phyloP scores from a whole-genome alignment of 176 grass and related monocot genomes.

The Poa pratensis region DNA sequence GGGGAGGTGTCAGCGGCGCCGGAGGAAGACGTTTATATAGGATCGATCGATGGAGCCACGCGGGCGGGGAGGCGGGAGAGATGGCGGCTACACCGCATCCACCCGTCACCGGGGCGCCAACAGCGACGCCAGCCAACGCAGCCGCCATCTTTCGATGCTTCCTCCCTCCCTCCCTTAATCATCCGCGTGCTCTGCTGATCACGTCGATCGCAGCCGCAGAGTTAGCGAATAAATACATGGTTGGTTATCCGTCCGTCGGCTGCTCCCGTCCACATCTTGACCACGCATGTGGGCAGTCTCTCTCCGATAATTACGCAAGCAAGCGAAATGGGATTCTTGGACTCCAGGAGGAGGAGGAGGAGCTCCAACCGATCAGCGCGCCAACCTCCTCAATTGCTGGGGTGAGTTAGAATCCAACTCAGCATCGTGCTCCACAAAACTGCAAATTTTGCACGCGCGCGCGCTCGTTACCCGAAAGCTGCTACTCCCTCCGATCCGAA shows the following conservation, averaged over 20 bases:
- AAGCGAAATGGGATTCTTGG: neutral
- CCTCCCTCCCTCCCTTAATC: slow-evolving; percentile 9
- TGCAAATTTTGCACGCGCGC: too few species aligned
- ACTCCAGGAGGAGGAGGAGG: too few species aligned
- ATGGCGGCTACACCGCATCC: slow-evolving; percentile 51
- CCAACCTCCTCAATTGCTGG: too few species aligned
- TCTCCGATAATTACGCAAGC: neutral
- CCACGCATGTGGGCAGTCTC: neutral
- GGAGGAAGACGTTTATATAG: neutral
- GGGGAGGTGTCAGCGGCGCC: neutral
- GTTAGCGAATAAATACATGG: neutral
- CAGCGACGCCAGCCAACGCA: neutral
- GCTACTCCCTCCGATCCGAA: too few species aligned
- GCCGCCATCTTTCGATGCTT: neutral
- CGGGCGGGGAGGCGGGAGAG: neutral
- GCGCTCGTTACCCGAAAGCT: too few species aligned
- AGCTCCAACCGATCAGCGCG: too few species aligned
- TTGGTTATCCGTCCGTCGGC: neutral
- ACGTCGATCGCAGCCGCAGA: neutral
- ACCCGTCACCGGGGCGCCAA: neutral
- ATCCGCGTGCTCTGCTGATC: neutral
- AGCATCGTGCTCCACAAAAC: neutral
- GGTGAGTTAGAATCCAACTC: neutral
- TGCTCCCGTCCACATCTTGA: neutral
- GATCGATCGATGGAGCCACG: neutral